These are phyloP conservation scores for Chaetomium sp. DNA, from an alignment of 2,329 filamentous ascomycete genomes.

Conservation along the genomic window DNA sequence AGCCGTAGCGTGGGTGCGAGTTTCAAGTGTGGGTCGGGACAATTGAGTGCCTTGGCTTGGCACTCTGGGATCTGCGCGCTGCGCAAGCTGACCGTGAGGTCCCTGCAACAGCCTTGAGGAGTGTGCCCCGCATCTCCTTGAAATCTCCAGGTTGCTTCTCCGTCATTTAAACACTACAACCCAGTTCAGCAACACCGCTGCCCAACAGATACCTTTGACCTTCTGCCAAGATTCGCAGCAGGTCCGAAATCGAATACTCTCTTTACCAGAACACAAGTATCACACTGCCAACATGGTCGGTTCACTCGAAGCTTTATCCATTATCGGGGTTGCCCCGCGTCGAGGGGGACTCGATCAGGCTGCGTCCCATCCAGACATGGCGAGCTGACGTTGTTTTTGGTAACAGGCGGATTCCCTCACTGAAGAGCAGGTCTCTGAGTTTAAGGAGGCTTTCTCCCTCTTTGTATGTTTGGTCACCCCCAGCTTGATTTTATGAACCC, in stretches of 20 bases:
- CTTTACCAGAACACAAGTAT: neutral
- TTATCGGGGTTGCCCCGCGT: conserved; percentile 17
- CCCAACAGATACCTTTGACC: conserved; percentile 7
- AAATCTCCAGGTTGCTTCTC: conserved; percentile 18
- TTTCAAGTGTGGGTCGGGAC: neutral
- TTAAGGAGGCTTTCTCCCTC: conserved; percentile 99
- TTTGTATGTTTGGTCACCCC: conserved; percentile 64
- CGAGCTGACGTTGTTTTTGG: conserved; percentile 19
- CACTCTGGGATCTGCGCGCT: neutral
- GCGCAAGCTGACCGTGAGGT: neutral
- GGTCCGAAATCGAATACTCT: conserved; percentile 1
- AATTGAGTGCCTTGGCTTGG: conserved; percentile 1
- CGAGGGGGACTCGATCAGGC: conserved; percentile 18
- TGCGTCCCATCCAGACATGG: conserved; percentile 4
- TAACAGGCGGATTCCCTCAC: conserved; percentile 91
- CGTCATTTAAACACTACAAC: conserved; percentile 19
- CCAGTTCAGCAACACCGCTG: conserved; percentile 12
- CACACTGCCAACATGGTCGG: conserved; percentile 20
- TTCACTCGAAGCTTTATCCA: conserved; percentile 2
- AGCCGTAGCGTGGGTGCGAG: conserved; percentile 1
- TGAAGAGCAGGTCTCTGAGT: conserved; percentile 99
- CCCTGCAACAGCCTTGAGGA: conserved; percentile 9
- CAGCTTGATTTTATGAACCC: neutral
- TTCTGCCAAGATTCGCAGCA: conserved; percentile 11
- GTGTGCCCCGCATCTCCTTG: conserved; percentile 17